Evolutionary conservation across 2,329 filamentous ascomycete species (phyloP), one percentile per base, ranked within the genome.

Genomic region (Fusarium musae): DNA sequence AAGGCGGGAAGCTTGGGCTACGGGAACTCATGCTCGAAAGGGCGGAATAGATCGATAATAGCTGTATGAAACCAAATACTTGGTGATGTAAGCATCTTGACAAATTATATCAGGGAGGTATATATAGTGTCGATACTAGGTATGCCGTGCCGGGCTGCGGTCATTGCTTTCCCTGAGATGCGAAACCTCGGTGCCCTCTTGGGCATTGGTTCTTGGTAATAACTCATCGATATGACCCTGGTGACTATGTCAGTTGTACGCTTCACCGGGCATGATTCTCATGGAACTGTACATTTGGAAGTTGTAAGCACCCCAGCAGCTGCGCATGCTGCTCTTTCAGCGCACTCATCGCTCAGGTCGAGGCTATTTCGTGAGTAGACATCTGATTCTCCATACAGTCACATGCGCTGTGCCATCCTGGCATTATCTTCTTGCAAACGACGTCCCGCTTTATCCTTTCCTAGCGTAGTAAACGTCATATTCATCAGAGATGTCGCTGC

Each of bases 361-460:
- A 44, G 16, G 16, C 0, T 0, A 3, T 12, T 9, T 0, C 0
- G 3, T 0, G 42, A 19, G 1, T 1, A 19, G 10, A 0, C 16
- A 1, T 19, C 42, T 19, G 23, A 6, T 4, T 44, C 10, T 0
- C 23, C 16, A 9, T 26, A 44, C 43, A 44, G 4, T 1, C 23
- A 3, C 43, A 26, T 19, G 0, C 23, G 43, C 23, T 44, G 23
- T 1, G 43, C 23, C 43, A 26, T 44, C 1, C 2, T 44, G 2
- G 23, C 23, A 19, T 3, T 44, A 12, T 43, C 15, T 0, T 44
- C 42, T 17, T 44, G 42, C 16, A 26, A 26, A 0, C 16, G 42
- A 23, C 15, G 15, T 0, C n/a, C n/a, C 3, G 42, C n/a, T 26
- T 26, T 44, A 2, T 44, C 42, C 5, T 12, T 44, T 5, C 42